These are phyloP conservation scores for Pseudocercospora cruenta DNA, from an alignment of 2,329 filamentous ascomycete species.

Conservation along the genomic window DNA sequence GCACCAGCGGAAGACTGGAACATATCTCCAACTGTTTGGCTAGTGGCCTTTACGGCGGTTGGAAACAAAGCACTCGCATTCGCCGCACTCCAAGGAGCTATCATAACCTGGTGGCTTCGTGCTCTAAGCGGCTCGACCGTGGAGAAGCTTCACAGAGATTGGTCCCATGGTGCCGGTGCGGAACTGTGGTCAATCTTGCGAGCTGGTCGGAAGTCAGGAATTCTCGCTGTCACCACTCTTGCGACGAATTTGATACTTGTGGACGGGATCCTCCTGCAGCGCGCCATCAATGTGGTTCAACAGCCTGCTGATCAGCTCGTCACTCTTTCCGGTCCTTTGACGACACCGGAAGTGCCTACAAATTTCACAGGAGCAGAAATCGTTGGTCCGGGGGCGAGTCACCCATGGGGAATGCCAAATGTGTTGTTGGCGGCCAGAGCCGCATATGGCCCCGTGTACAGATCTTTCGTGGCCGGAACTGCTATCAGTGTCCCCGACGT, in stretches of 20 bases:
- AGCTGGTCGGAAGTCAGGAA: background rate
- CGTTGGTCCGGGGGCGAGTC: background rate
- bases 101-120: background rate
- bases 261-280: background rate
- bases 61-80: background rate
- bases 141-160: background rate
- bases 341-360: background rate
- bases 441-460: too few species aligned
- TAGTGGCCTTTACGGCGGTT: background rate
- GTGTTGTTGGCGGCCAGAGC: too few species aligned
- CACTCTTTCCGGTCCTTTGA: background rate
- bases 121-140: background rate
- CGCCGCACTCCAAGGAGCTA: background rate
- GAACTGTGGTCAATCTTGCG: background rate
- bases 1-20: background rate
- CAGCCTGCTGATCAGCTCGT: background rate
- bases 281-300: background rate
- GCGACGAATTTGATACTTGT: background rate
- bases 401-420: background rate
- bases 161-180: background rate
- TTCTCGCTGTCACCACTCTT: background rate
- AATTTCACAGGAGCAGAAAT: background rate
- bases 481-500: too few species aligned
- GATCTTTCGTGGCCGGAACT: too few species aligned
- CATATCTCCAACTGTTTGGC: background rate